Conservation (phyloP, 2,329 filamentous ascomycete genomes). For the Scytalidium sp. region DNA sequence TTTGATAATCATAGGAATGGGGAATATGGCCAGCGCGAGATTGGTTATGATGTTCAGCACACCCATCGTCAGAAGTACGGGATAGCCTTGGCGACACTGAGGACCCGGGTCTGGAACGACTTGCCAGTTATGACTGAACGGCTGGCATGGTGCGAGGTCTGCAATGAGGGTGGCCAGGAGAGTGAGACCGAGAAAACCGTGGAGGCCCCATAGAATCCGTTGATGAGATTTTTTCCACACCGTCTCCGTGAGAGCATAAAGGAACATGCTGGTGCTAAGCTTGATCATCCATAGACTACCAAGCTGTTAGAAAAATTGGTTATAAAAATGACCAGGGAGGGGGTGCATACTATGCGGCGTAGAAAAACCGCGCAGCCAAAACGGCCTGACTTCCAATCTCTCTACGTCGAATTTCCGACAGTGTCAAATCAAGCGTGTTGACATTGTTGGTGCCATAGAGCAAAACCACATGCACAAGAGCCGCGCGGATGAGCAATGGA, state of each 20-base stretch:
- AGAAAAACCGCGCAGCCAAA: constrained; percentile 76
- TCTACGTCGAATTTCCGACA: constrained; percentile 57
- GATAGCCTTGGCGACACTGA: constrained; percentile 79
- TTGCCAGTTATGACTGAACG: constrained; percentile 73
- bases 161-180: constrained; percentile 77
- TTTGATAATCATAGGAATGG: constrained; percentile 79
- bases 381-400: constrained; percentile 78
- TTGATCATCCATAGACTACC: constrained; percentile 87
- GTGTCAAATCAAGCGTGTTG: constrained; percentile 48
- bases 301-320: constrained; percentile 3
- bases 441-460: constrained; percentile 91
- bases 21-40: constrained; percentile 78
- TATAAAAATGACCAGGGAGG: constrained; percentile 1
- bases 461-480: constrained; percentile 77
- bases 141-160: constrained; percentile 77
- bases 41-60: constrained; percentile 85
- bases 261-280: constrained; percentile 82
- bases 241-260: constrained; percentile 76
- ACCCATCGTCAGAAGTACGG: constrained; percentile 82
- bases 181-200: constrained; percentile 70
- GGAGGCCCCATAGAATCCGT: constrained; percentile 65
- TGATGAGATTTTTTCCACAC: constrained; percentile 79
- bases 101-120: constrained; percentile 79
- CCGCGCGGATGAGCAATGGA: constrained; percentile 81
- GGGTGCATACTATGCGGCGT: constrained; percentile 75